phyloP scores from a whole-genome alignment of 2,329 filamentous ascomycete genomes.

The Talaromyces funiculosus region DNA sequence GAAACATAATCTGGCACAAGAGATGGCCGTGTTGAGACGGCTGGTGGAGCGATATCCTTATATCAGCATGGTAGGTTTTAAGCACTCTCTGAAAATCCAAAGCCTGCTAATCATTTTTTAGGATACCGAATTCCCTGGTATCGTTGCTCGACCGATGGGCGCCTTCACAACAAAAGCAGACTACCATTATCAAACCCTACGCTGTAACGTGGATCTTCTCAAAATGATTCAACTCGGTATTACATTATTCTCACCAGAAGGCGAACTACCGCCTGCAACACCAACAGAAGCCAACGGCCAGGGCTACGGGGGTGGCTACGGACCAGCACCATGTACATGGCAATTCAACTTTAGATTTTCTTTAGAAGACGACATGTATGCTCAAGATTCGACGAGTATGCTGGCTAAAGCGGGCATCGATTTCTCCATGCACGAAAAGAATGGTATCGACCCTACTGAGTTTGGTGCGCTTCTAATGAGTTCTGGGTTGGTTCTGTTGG shows the following conservation, averaged over 20 bases:
- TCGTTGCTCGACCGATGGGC: constrained; percentile 92
- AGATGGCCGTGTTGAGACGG: constrained; percentile 78
- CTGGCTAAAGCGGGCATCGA: constrained; percentile 89
- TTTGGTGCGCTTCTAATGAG: constrained; percentile 88
- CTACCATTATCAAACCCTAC: constrained; percentile 96
- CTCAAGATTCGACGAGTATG: constrained; percentile 87
- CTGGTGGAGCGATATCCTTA: constrained; percentile 89
- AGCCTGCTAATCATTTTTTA: constrained; percentile 2
- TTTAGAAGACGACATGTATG: constrained; percentile 94
- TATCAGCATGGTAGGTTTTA: constrained; percentile 80
- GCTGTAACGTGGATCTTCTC: constrained; percentile 93
- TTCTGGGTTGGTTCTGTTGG: constrained; percentile 81
- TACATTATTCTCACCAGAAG: constrained; percentile 85
- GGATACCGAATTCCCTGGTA: constrained; percentile 98
- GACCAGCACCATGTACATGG: constrained; percentile 81
- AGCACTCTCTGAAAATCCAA: not conserved
- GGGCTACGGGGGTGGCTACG: constrained; percentile 48
- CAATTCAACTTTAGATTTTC: constrained; percentile 99
- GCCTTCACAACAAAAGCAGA: constrained; percentile 91
- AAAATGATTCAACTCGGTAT: constrained; percentile 97
- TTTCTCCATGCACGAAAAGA: constrained; percentile 73
- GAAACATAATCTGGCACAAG: constrained; percentile 83
- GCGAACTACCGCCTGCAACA: constrained; percentile 73
- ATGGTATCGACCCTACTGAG: constrained; percentile 82
- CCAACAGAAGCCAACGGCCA: constrained; percentile 49